phyloP scores from a whole-genome alignment of 179 eudicot genomes.

The Beta macrorhiza region DNA sequence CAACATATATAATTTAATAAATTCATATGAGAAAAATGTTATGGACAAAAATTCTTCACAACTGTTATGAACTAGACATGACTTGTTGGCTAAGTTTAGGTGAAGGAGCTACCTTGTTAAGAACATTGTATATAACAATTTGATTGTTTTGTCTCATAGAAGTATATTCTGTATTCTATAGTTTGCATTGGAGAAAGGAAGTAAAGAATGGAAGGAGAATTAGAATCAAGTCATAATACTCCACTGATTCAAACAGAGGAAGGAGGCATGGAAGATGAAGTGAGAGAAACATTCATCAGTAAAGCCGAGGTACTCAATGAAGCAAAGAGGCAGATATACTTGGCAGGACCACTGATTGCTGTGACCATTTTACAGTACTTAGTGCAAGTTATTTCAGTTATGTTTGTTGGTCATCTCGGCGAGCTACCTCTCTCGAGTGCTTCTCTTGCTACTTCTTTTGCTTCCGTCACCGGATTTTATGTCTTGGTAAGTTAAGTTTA shows the following conservation, averaged over 20 bases:
- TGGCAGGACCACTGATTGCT: slow-evolving; percentile 28
- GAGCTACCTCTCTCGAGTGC: slow-evolving; percentile 28
- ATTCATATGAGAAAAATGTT: too few relatives aligned
- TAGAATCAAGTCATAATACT: not conserved
- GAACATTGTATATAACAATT: not conserved
- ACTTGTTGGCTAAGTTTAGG: too few relatives aligned
- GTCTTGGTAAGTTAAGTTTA: slow-evolving; percentile 16
- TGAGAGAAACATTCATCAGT: not conserved
- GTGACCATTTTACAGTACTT: slow-evolving; percentile 22
- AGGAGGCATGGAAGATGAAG: not conserved
- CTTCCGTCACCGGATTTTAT: slow-evolving; percentile 31
- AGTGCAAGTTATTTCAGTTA: slow-evolving; percentile 29
- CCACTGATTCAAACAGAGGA: slow-evolving; percentile 10
- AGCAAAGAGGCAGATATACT: slow-evolving; percentile 25
- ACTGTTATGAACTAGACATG: too few relatives aligned
- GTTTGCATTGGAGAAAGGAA: not conserved
- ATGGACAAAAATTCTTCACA: too few relatives aligned
- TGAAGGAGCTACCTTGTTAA: too few relatives aligned
- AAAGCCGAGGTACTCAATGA: slow-evolving; percentile 23
- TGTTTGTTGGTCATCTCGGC: slow-evolving; percentile 37
- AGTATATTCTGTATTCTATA: not conserved
- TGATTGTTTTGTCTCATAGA: not conserved
- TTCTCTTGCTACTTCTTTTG: slow-evolving; percentile 35
- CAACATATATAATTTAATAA: too few relatives aligned
- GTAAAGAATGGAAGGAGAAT: not conserved